phyloP scores from a whole-genome alignment of 2,329 filamentous ascomycete genomes.

The Fusarium devonianum region DNA sequence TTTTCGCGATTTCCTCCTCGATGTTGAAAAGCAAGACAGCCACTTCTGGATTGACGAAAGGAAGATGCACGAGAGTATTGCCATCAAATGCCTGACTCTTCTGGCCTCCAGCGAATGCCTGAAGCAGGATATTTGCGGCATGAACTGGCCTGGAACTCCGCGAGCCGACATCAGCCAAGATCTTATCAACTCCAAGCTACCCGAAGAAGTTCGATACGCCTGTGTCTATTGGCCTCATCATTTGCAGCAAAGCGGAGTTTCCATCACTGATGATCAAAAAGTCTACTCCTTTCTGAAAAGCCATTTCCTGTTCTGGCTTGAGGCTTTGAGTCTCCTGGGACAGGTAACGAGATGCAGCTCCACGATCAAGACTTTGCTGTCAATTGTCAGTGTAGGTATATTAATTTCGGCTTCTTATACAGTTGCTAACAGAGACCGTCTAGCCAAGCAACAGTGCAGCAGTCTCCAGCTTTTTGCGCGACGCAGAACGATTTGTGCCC shows the following conservation, averaged over 20 bases:
- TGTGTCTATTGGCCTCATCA: conserved; percentile 49
- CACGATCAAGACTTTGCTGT: background rate
- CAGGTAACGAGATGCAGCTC: too few relatives aligned
- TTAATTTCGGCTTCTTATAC: background rate
- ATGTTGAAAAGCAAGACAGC: conserved; percentile 36
- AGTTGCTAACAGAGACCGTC: background rate
- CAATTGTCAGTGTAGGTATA: background rate
- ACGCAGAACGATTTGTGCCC: background rate
- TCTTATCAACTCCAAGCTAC: background rate
- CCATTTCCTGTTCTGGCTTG: background rate
- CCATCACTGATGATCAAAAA: background rate
- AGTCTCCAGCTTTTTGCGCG: background rate
- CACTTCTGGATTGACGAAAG: conserved; percentile 51
- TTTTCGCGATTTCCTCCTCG: conserved; percentile 50
- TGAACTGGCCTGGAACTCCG: background rate
- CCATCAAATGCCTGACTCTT: conserved; percentile 14
- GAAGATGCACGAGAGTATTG: conserved; percentile 44
- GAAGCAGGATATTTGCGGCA: conserved; percentile 10
- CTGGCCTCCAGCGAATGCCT: background rate
- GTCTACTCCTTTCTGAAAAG: background rate
- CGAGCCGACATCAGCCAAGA: background rate
- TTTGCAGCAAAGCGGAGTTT: background rate
- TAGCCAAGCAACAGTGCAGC: background rate
- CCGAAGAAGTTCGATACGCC: conserved; percentile 48
- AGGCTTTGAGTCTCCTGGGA: background rate